Evolutionary conservation across 768 basidiomycete species (phyloP).

Genomic region (Russula ochroleuca): DNA sequence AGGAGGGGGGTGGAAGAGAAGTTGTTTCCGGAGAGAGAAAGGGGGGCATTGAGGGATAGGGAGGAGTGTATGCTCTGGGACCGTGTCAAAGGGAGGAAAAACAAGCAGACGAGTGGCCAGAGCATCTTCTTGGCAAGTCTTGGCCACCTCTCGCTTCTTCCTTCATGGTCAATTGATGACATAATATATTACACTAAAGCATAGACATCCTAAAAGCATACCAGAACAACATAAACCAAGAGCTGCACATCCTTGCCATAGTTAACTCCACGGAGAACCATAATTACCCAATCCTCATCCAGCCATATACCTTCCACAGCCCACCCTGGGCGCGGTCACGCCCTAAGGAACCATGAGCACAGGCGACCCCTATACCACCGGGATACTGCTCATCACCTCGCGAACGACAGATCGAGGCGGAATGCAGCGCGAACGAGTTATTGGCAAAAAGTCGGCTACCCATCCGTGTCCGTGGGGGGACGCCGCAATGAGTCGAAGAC

Average conservation of each 20-base stretch:
- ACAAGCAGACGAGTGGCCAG: neutral
- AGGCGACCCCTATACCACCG: neutral
- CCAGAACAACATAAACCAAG: neutral
- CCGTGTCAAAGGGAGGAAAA: neutral
- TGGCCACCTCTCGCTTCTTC: neutral
- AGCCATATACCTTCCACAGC: conserved; percentile 5
- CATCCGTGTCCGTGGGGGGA: neutral
- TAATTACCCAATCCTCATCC: conserved; percentile 15
- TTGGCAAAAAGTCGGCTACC: conserved; percentile 1
- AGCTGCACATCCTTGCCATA: too few relatives aligned
- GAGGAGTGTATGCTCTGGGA: neutral
- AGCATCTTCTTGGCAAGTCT: neutral
- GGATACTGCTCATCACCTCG: conserved; percentile 1
- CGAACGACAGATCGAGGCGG: neutral
- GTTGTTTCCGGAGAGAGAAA: conserved; percentile 15
- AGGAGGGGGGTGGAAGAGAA: conserved; percentile 26
- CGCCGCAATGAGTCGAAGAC: conserved; percentile 6
- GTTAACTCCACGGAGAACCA: conserved; percentile 4
- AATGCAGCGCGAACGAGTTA: conserved; percentile 3
- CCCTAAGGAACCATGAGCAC: neutral
- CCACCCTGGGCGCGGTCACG: neutral
- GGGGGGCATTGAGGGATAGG: conserved; percentile 1
- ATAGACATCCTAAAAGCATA: neutral
- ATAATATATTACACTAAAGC: conserved; percentile 10
- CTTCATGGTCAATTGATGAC: neutral